Evolutionary conservation across 1,284 basidiomycete genomes (phyloP), one percentile per base, ranked within the genome.

Genomic region (Cryptococcus amylolentus): DNA sequence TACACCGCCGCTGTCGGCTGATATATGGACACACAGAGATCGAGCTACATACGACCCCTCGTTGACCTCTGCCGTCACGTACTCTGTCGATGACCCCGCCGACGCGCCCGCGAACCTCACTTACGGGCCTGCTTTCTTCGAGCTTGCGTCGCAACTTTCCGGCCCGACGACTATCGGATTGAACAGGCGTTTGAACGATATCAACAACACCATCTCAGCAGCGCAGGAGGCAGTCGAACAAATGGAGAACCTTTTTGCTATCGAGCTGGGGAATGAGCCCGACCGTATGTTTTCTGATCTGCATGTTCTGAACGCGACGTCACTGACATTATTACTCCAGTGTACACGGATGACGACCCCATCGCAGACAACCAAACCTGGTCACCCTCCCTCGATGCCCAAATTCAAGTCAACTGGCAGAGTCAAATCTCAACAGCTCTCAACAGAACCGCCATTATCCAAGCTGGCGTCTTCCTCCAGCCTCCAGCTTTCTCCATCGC

Each of bases 241-340:
- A 7, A 75, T 80, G 67, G 42, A 55, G 14, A 79, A 79, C 57
- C 61, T 81, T 6, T 70, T 76, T 52, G 74, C 79, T 5, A 61
- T 81, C 43, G 80, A 81, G 58, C 64, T 80, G 3, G 80, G 80
- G 16, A 81, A 81, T 63, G 80, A 80, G 64, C 80, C 80, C 0
- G 79, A 80, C 37, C 70, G 79, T 80, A 55, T 46, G 78, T 65
- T 42, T 20, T 20, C 20, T 9, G 1, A 4, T 9, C 26, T 28
- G 31, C 27, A 8, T 45, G 26, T n/a, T 28, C 23, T 40, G 23
- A 44, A 23, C 23, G 13, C 49, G 41, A 42, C 9, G n/a, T 13
- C 13, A 10, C 46, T 48, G 46, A 42, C 54, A 41, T 20, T 31
- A 13, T 6, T 1, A 5, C 40, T 9, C 12, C 42, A 38, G 41